Percentiles rank a stretch among this genome's conserved stretches.
phyloP scores from a whole-genome alignment of 257 asterid species.

The Nicotiana benthamiana region DNA sequence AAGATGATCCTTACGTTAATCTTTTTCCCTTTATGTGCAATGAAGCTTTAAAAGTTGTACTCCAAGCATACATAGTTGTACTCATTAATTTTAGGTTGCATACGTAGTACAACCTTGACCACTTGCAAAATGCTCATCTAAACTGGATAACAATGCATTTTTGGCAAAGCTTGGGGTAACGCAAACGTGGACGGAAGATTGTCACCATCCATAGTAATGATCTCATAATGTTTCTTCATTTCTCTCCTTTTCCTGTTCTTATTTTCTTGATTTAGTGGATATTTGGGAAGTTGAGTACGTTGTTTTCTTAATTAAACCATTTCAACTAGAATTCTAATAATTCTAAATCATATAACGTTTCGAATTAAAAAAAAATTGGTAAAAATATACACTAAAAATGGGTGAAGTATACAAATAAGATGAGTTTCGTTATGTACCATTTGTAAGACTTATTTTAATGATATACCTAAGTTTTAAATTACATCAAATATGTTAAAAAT shows the following conservation, averaged over 20 bases:
- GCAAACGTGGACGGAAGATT: not conserved
- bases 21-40: not conserved
- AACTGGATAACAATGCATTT: not conserved
- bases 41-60: not conserved
- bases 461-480: too few species aligned
- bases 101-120: not conserved
- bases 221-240: not conserved
- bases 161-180: not conserved
- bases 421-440: too few species aligned
- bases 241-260: not conserved
- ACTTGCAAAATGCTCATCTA: not conserved
- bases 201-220: not conserved
- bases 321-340: too few species aligned
- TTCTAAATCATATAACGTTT: too few species aligned
- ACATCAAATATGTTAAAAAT: too few species aligned
- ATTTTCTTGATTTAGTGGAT: not conserved
- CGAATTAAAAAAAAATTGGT: too few species aligned
- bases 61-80: not conserved
- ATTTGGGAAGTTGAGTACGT: not conserved
- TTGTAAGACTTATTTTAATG: too few species aligned
- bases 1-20: not conserved
- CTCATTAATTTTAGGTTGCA: not conserved
- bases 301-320: too few species aligned
- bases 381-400: too few species aligned
- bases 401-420: too few species aligned